A percentile compares a stretch with the other conserved stretches of the same genome.
These are phyloP conservation scores for Tricharina praecox DNA, from an alignment of 495 filamentous ascomycete genomes.

Conservation along the genomic window DNA sequence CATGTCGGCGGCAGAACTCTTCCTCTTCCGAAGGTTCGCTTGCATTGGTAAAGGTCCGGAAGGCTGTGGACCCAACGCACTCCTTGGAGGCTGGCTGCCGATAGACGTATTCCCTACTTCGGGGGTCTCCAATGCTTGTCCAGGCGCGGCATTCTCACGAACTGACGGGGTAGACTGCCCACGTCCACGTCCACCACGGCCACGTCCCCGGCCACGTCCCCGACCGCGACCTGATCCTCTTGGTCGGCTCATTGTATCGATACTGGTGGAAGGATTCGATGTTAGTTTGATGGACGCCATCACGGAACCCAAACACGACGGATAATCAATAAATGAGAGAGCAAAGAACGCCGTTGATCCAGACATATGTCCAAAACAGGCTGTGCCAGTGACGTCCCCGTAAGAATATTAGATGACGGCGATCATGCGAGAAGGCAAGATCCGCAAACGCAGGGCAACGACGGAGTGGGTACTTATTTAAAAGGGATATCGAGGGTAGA, in stretches of 20 bases:
- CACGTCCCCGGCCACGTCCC: background rate
- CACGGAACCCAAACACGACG: background rate
- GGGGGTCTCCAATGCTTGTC: background rate
- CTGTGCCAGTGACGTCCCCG: background rate
- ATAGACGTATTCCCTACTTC: background rate
- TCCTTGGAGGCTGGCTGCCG: background rate
- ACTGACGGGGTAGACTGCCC: background rate
- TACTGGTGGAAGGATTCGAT: background rate
- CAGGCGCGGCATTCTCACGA: background rate
- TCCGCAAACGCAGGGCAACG: background rate
- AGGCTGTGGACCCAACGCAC: background rate
- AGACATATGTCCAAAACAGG: background rate
- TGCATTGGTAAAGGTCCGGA: background rate
- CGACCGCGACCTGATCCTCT: background rate
- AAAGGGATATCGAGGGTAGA: background rate
- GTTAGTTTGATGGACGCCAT: background rate
- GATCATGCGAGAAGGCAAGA: background rate
- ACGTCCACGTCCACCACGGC: background rate
- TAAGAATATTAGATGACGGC: background rate
- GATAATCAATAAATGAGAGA: background rate
- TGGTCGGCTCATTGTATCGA: background rate
- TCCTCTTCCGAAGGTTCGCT: background rate
- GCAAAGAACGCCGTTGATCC: too few relatives aligned
- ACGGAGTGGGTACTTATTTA: background rate
- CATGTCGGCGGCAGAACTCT: background rate